Conservation (phyloP, 805 yeast species). For the Scheffersomyces coipomensis region DNA sequence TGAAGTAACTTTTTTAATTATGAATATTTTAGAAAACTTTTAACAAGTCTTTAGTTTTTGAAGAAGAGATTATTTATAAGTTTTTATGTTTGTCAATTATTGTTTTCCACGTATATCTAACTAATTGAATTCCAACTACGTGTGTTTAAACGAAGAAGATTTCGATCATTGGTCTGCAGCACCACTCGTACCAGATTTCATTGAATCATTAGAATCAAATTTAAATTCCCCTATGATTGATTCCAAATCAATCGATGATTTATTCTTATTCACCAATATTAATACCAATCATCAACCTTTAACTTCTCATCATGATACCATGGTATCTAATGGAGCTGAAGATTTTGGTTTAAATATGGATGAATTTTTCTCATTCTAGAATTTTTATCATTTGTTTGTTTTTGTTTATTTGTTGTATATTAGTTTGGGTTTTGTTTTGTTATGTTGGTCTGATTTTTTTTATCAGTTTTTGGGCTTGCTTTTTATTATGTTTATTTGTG, state of each 20-base stretch:
- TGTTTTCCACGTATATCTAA: constrained; percentile 9
- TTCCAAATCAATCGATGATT: constrained; percentile 4
- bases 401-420: not conserved
- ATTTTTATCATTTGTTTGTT: not conserved
- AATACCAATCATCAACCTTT: not conserved
- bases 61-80: not conserved
- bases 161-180: constrained; percentile 33
- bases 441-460: not conserved
- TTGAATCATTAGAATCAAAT: constrained; percentile 14
- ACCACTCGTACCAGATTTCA: constrained; percentile 33
- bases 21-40: not conserved
- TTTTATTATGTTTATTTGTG: constrained; percentile 1
- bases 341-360: constrained; percentile 23
- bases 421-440: not conserved
- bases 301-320: not conserved
- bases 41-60: not conserved
- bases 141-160: not conserved
- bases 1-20: constrained; percentile 24
- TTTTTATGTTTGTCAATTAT: no score
- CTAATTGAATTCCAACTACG: not conserved
- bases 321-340: constrained; percentile 6
- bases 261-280: not conserved
- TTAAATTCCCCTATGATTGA: constrained; percentile 1
- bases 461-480: not conserved
- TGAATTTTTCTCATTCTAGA: constrained; percentile 28